phyloP scores from a whole-genome alignment of 1,284 basidiomycete species.

The Flammula alnicola region DNA sequence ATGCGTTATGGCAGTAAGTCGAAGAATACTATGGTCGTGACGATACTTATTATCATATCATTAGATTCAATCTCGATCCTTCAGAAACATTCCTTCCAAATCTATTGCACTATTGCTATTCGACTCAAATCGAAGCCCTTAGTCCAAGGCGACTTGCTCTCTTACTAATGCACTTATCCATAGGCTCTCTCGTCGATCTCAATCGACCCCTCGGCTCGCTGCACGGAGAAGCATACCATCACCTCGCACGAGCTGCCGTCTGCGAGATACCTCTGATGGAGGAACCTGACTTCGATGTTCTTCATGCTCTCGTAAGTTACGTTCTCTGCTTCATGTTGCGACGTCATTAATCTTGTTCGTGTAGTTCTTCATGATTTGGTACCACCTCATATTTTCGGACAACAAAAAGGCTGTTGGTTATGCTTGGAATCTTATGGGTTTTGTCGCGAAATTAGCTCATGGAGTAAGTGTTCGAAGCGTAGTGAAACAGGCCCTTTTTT shows the following conservation, averaged over 20 bases:
- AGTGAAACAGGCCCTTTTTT: not conserved
- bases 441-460: constrained; percentile 62
- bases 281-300: constrained; percentile 67
- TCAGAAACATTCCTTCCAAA: constrained; percentile 70
- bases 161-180: constrained; percentile 69
- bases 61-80: constrained; percentile 63
- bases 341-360: constrained; percentile 4
- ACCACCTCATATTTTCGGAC: constrained; percentile 69
- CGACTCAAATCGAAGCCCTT: constrained; percentile 54
- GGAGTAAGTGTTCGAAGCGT: constrained; percentile 44
- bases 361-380: constrained; percentile 76
- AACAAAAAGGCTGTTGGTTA: constrained; percentile 69
- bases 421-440: constrained; percentile 71
- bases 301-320: constrained; percentile 61
- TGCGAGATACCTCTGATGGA: constrained; percentile 74
- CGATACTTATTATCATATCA: not conserved
- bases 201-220: constrained; percentile 54
- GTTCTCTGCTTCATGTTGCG: constrained; percentile 7
- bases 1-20: constrained; percentile 74
- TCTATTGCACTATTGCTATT: constrained; percentile 67
- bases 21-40: constrained; percentile 10
- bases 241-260: constrained; percentile 67
- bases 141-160: constrained; percentile 66
- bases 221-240: constrained; percentile 68
- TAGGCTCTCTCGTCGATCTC: constrained; percentile 69